Evolutionary conservation across 805 yeast genomes (phyloP).

Genomic region (Metschnikowia koreensis): DNA sequence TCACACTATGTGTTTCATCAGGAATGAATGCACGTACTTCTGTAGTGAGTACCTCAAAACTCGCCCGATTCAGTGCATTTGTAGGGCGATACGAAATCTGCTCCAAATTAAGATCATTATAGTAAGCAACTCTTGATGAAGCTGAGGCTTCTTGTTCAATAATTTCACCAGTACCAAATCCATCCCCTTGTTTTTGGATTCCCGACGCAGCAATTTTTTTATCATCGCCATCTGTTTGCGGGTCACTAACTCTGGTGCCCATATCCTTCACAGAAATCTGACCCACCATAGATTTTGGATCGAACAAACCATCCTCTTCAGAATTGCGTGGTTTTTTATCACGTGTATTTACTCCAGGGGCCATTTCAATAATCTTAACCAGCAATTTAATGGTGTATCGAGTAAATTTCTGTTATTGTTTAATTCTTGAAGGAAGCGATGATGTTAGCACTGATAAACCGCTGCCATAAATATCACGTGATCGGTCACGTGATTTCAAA

Average conservation of each 20-base stretch:
- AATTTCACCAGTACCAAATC: no score
- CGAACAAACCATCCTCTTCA: constrained; percentile 47
- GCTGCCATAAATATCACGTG: neutral
- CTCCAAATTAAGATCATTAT: constrained; percentile 32
- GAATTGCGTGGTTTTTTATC: constrained; percentile 1
- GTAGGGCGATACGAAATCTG: constrained; percentile 63
- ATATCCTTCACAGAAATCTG: constrained; percentile 64
- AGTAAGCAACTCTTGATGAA: constrained; percentile 3
- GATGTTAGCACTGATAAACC: neutral
- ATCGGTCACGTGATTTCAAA: neutral
- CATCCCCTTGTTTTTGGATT: neutral
- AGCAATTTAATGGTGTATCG: neutral
- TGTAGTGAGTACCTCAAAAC: constrained; percentile 55
- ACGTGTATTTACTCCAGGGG: neutral
- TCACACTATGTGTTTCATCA: constrained; percentile 74
- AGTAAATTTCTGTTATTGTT: neutral
- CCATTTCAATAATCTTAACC: neutral
- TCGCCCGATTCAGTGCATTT: constrained; percentile 46
- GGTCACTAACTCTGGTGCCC: constrained; percentile 48
- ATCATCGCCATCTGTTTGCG: neutral
- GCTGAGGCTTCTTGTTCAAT: neutral
- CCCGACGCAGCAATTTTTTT: neutral
- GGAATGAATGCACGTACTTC: constrained; percentile 59
- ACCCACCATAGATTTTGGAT: constrained; percentile 73
- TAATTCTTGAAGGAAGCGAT: neutral